Evolutionary conservation across 805 yeast species (phyloP), one percentile per base, ranked within the genome.

Genomic region (Hagleromyces aurorensis): DNA sequence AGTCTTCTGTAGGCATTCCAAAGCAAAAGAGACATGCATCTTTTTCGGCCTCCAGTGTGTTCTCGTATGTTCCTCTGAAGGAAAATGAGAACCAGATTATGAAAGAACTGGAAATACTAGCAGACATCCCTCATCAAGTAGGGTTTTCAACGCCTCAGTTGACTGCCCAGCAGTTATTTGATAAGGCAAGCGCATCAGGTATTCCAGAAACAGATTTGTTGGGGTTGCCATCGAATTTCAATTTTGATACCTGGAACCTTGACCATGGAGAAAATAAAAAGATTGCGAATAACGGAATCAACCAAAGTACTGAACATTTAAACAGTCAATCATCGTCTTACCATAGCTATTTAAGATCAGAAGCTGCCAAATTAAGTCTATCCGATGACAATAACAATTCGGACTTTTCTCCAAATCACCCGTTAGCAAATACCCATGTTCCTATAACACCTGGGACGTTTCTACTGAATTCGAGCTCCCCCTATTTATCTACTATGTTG

Each of bases 141-240:
- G 82, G 78, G 2, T 83, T 81, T 49, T 73, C 93, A 1, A 80
- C 93, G 1, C 95, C 94, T 3, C 94, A 84, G 52, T 46, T 75
- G 25, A 46, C 64, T 8, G 76, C 79, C 1, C 59, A 61, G 12
- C 72, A 70, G 19, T 40, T 66, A 13, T 53, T 57, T 30, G 57
- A 59, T 38, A 52, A 47, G 19, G 53, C 48, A 7, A 30, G 41
- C 13, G 50, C 45, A 28, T 42, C 51, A 10, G 56, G 56, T 21
- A 34, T 46, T 4, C 33, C 41, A 3, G 48, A 51, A 19, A 24
- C 38, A 9, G 56, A 52, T 9, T 26, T 45, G 5, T 25, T 49
- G 14, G 38, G 40, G 7, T 34, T 51, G 25, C 50, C 55, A 4
- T 44, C 51, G 6, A 43, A 41, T 19, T 41, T 52, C n/a, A 34